Conservation (phyloP, 2,329 filamentous ascomycete species). For the Albophoma yamanashiensis region DNA sequence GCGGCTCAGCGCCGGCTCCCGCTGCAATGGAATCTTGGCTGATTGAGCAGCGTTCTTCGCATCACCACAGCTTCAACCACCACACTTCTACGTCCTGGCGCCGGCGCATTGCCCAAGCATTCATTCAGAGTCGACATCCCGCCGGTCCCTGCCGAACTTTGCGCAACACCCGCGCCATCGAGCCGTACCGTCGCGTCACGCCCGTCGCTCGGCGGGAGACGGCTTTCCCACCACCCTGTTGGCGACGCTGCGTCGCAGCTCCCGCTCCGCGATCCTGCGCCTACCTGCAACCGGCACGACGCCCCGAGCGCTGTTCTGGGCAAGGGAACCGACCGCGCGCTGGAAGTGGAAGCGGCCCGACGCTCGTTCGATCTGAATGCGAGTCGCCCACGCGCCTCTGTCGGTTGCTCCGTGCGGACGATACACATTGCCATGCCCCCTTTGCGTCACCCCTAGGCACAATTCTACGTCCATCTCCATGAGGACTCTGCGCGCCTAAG, state of each 20-base stretch:
- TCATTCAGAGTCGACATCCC: not conserved
- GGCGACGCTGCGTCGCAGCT: not conserved
- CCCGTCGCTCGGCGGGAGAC: not conserved
- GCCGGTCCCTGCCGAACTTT: not conserved
- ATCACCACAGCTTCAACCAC: not conserved
- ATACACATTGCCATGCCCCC: constrained; percentile 11
- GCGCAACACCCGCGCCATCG: not conserved
- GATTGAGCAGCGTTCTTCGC: not conserved
- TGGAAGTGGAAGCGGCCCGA: not conserved
- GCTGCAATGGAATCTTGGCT: not conserved
- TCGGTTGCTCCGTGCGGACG: constrained; percentile 10
- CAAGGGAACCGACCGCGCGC: not conserved
- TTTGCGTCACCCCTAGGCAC: constrained; percentile 7
- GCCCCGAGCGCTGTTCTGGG: not conserved
- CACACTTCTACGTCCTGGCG: not conserved
- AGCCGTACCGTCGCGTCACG: not conserved
- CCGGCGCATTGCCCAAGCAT: not conserved
- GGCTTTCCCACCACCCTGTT: not conserved
- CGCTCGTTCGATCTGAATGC: constrained; percentile 2
- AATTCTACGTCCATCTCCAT: constrained; percentile 7
- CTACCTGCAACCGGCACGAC: not conserved
- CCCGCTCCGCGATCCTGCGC: not conserved
- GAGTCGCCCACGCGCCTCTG: constrained; percentile 4
- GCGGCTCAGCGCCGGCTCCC: constrained; percentile 5
- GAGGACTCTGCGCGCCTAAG: constrained; percentile 7